Base-by-base conservation (phyloP, 176 grass and related monocot species). In the Calamus simplicifolius region DNA sequence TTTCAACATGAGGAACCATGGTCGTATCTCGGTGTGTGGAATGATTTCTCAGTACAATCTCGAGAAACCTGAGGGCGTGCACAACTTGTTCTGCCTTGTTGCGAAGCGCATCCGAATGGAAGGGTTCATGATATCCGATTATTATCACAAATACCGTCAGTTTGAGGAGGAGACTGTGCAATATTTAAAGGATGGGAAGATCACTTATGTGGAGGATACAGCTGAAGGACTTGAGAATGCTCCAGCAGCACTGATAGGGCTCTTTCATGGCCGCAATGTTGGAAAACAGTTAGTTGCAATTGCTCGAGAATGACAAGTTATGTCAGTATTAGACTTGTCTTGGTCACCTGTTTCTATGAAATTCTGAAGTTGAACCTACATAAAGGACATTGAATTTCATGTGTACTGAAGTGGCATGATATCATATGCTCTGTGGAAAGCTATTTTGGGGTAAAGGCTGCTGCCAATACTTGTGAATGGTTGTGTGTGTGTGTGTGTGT, bases 241-340 rank as follows among this genome's bases (percentile, higher is more conserved):
- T 14, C 81, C 81, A 6, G 18, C 4, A 14, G 84, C 89, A 13
- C 72, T 89, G 17, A 54, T 89, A 17, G 85, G 85, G 0, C 81
- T 95, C 27, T 95, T 72, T 35, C 53, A 63, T 0, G 89, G 85
- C 1, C 71, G 63, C 27, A 95, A 95, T 64, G 78, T 95, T 19
- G 85, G 89, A 0, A 95, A 89, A 72, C 89, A 89, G 66, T 67
- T 89, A 25, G 89, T 89, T 4, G 72, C 30, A n/a, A 27, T 94
- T 51, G 48, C 73, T 12, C 30, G 5, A 14, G 62, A 69, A 16
- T 76, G 58, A 31, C 6, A 1, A 10, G 6, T 8, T 35, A 23
- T 23, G 31, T 35, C 1, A 35, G 6, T 8, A 35, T 35, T 6
- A 0, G 3, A 30, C 29, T 30, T 23, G 21, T 23, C 21, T 23